Conservation (phyloP, 768 basidiomycete species). For the Russula olivacea region DNA sequence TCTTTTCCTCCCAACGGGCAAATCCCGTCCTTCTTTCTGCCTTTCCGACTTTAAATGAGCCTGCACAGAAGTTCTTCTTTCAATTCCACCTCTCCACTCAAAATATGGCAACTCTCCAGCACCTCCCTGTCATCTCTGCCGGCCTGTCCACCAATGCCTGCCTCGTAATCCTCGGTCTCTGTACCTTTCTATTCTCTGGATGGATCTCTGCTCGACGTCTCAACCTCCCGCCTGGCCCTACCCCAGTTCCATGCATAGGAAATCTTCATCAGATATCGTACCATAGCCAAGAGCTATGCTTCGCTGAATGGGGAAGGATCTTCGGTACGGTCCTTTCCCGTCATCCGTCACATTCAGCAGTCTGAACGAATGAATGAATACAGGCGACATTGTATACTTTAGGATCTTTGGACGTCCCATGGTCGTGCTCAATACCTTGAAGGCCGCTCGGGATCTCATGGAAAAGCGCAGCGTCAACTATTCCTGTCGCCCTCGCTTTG, state of each 20-base stretch:
- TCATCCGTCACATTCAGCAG: not conserved
- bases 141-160: not conserved
- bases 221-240: constrained; percentile 31
- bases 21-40: constrained; percentile 2
- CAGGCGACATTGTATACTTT: constrained; percentile 34
- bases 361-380: not conserved
- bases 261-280: constrained; percentile 31
- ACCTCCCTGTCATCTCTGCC: not conserved
- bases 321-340: constrained; percentile 27
- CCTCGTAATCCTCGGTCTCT: constrained; percentile 10
- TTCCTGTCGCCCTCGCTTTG: constrained; percentile 33
- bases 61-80: not conserved
- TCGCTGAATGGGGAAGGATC: constrained; percentile 29
- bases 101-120: constrained; percentile 1
- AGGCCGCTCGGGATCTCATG: constrained; percentile 33
- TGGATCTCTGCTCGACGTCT: constrained; percentile 22
- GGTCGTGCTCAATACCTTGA: constrained; percentile 32
- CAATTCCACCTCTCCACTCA: not conserved
- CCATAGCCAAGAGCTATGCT: constrained; percentile 27
- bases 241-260: constrained; percentile 30
- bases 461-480: constrained; percentile 33
- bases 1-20: not conserved
- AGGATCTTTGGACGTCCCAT: constrained; percentile 30
- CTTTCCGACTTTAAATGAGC: constrained; percentile 4
- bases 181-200: constrained; percentile 21